phyloP scores from a whole-genome alignment of 805 yeast genomes.

The Yarrowia osloensis region DNA sequence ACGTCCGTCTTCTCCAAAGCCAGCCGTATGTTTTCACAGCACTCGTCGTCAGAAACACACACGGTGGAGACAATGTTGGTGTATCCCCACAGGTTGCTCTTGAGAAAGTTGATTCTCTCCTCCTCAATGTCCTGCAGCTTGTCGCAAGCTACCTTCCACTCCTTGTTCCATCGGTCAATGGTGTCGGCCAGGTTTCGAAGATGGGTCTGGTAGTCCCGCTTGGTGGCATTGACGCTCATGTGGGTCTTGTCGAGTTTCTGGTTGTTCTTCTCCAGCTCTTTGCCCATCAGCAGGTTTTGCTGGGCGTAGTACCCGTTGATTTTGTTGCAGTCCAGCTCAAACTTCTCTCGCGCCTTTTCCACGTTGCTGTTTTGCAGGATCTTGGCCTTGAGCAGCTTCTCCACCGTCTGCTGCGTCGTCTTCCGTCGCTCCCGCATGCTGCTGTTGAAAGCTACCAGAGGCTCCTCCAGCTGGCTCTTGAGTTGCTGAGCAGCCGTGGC shows the following conservation, averaged over 20 bases:
- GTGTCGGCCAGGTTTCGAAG: conserved; percentile 56
- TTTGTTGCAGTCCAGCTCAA: conserved; percentile 58
- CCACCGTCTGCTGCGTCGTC: conserved; percentile 59
- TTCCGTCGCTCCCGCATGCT: conserved; percentile 56
- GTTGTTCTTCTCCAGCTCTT: conserved; percentile 64
- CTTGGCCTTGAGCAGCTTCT: conserved; percentile 55
- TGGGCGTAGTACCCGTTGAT: conserved; percentile 62
- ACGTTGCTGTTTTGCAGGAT: conserved; percentile 41
- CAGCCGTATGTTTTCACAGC: conserved; percentile 69
- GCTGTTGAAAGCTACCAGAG: conserved; percentile 55
- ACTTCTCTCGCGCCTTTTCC: conserved; percentile 48
- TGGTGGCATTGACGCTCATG: conserved; percentile 45
- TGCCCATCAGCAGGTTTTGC: conserved; percentile 69
- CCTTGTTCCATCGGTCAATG: conserved; percentile 64
- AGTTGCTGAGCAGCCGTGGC: conserved; percentile 54
- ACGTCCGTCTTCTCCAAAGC: conserved; percentile 70
- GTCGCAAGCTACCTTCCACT: conserved; percentile 68
- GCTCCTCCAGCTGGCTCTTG: conserved; percentile 52
- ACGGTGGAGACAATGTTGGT: conserved; percentile 72
- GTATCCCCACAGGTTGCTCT: conserved; percentile 74
- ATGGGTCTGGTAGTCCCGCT: conserved; percentile 61
- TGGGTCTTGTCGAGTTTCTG: conserved; percentile 56
- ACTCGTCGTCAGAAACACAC: conserved; percentile 77
- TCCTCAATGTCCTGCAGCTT: conserved; percentile 68
- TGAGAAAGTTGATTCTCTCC: conserved; percentile 68